A percentile compares a stretch with the other conserved stretches of the same genome.
Evolutionary conservation across 495 filamentous ascomycete species (phyloP).

Genomic region (Aspergillus cristatus): DNA sequence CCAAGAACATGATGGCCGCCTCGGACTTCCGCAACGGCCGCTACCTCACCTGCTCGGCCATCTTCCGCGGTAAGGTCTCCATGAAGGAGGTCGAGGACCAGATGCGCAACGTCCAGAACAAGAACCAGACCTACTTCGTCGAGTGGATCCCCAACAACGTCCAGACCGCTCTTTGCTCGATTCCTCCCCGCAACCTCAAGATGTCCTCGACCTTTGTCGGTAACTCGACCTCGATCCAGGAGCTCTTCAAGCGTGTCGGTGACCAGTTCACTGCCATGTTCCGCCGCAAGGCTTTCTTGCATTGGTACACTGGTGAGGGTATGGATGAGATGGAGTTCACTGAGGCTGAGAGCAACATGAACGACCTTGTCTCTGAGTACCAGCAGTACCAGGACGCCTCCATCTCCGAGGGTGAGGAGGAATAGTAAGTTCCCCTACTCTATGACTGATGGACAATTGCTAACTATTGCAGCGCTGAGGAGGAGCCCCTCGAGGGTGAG

Average conservation of each 20-base stretch:
- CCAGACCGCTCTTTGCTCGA: constrained; percentile 98
- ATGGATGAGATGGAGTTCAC: constrained; percentile 99
- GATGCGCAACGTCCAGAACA: constrained; percentile 99
- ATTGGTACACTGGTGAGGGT: constrained; percentile 99
- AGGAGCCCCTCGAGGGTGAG: constrained; percentile 32
- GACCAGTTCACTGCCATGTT: constrained; percentile 99
- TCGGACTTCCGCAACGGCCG: constrained; percentile 99
- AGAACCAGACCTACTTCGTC: constrained; percentile 99
- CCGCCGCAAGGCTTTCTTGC: constrained; percentile 99
- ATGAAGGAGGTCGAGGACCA: constrained; percentile 99
- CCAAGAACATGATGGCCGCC: constrained; percentile 99
- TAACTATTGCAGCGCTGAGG: constrained; percentile 26
- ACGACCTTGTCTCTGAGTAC: constrained; percentile 99
- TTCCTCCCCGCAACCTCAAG: constrained; percentile 94
- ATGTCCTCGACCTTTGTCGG: constrained; percentile 99
- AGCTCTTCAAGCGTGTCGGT: constrained; percentile 99
- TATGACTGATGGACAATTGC: not conserved
- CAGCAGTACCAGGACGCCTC: constrained; percentile 99
- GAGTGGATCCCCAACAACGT: constrained; percentile 99
- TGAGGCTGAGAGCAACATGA: constrained; percentile 99
- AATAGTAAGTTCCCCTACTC: constrained; percentile 39
- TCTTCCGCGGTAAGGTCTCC: constrained; percentile 99
- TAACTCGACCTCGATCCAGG: constrained; percentile 99
- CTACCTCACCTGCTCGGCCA: constrained; percentile 98
- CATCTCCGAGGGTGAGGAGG: constrained; percentile 65